A percentile compares a stretch with the other conserved stretches of the same genome.
Evolutionary conservation across 495 filamentous ascomycete genomes (phyloP).

Genomic region (Xylaria curta): DNA sequence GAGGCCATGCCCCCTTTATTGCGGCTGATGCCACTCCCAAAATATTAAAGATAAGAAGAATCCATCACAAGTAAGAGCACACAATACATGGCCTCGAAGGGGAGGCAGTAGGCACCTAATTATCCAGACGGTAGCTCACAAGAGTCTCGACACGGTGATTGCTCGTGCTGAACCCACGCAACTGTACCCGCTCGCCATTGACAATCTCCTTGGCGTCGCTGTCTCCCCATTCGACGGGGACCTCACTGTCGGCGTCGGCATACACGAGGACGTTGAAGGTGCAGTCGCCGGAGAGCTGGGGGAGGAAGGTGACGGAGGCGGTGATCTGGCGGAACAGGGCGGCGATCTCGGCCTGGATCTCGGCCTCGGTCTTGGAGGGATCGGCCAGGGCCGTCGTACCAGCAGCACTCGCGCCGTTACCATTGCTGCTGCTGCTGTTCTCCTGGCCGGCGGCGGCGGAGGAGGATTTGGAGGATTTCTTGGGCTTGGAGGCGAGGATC

Average conservation of each 20-base stretch:
- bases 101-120: slow-evolving; percentile 9
- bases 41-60: background rate
- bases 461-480: slow-evolving; percentile 50
- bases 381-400: slow-evolving; percentile 37
- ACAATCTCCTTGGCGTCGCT: slow-evolving; percentile 97
- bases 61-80: background rate
- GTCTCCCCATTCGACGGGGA: slow-evolving; percentile 98
- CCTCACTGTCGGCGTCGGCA: slow-evolving; percentile 94
- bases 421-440: slow-evolving; percentile 20
- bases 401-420: slow-evolving; percentile 16
- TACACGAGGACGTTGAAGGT: slow-evolving; percentile 99
- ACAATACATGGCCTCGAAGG: background rate
- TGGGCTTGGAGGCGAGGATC: slow-evolving; percentile 65
- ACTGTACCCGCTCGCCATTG: slow-evolving; percentile 92
- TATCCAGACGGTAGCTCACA: slow-evolving; percentile 80
- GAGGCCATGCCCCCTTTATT: background rate
- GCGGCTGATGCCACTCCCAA: background rate
- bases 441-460: slow-evolving; percentile 61
- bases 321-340: slow-evolving; percentile 97
- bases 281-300: slow-evolving; percentile 89
- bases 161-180: slow-evolving; percentile 93
- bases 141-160: slow-evolving; percentile 92
- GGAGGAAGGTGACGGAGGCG: slow-evolving; percentile 94
- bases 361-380: slow-evolving; percentile 83
- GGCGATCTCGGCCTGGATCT: slow-evolving; percentile 95